Evolutionary conservation across 108 stramenopile genomes (phyloP), one percentile per base, ranked within the genome.

Genomic region (Chaetoceros tenuissimus): DNA sequence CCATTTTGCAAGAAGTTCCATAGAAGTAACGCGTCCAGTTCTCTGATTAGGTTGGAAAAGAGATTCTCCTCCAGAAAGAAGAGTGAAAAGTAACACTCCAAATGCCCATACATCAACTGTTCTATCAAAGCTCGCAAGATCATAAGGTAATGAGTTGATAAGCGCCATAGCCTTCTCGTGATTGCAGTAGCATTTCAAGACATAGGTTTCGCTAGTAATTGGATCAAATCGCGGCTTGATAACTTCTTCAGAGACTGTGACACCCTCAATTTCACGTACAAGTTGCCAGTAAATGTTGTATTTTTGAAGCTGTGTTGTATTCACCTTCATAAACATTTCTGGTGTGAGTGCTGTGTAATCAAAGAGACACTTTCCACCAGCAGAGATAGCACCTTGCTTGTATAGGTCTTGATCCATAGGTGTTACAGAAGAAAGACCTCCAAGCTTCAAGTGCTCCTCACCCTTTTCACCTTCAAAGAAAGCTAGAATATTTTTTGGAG

Each of bases 21-120:
- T 57, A 22, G 72, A 62, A 27, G 73, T 49, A 3, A 77, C 57
- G 21, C 73, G 66, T 2, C 72, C 69, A 2, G 66, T 63, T 30
- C 48, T 61, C 2, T 59, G 2, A 46, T 74, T 72, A 3, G 49
- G 52, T 2, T 69, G 62, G 66, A 87, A 79, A 16, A 87, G 77
- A 8, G 70, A 74, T 53, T 79, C 72, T 0, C 82, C 86, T 5
- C 67, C 78, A 51, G 69, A 73, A 48, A 78, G 79, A 0, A 87
- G 59, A 43, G 63, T 46, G 56, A 67, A 87, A 10, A 87, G 51
- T n/a, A 87, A 47, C 17, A 78, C 54, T 16, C 86, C 86, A 57
- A 80, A 80, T 18, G 68, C 59, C 86, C 86, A 87, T 7, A 84
- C 52, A 62, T 87, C 86, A n/a, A 67, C 57, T 31, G 59, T 67